These are phyloP conservation scores for Phalaenopsis equestris DNA, from an alignment of 106 monocot genomes.

Conservation along the genomic window DNA sequence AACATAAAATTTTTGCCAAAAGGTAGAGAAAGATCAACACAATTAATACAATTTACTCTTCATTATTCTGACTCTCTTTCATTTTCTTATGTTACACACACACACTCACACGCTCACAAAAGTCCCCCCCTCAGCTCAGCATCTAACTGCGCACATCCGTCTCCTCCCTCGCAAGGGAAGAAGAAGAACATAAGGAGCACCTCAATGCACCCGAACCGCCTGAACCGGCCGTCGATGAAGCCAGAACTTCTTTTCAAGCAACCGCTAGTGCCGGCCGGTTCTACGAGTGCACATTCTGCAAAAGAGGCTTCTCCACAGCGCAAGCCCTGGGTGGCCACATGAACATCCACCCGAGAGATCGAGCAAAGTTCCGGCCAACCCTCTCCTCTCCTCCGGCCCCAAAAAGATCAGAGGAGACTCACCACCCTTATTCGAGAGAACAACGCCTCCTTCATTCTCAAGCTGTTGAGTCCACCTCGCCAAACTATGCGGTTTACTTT, in stretches of 20 bases:
- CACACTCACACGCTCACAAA: no score
- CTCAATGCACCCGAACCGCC: no score
- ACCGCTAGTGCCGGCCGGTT: neutral
- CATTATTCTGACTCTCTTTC: no score
- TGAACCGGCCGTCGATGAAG: no score
- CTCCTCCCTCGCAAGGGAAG: no score
- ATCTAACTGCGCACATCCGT: no score
- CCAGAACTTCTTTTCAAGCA: neutral
- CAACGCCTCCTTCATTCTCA: neutral
- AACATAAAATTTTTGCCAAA: no score
- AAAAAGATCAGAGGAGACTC: neutral
- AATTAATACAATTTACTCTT: no score
- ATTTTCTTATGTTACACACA: no score
- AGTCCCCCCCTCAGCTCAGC: no score
- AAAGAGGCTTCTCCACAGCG: constrained; percentile 28
- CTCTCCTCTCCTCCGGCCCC: neutral
- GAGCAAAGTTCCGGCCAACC: neutral
- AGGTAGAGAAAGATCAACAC: no score
- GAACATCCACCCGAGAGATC: constrained; percentile 31
- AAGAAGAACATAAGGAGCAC: no score
- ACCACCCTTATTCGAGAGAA: neutral
- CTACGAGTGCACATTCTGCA: constrained; percentile 36
- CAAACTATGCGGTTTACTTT: neutral
- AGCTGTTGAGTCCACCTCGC: neutral
- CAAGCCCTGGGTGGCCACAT: constrained; percentile 38